phyloP scores from a whole-genome alignment of 176 grass and related monocot genomes.

The Rhipidocladum racemiflorum region DNA sequence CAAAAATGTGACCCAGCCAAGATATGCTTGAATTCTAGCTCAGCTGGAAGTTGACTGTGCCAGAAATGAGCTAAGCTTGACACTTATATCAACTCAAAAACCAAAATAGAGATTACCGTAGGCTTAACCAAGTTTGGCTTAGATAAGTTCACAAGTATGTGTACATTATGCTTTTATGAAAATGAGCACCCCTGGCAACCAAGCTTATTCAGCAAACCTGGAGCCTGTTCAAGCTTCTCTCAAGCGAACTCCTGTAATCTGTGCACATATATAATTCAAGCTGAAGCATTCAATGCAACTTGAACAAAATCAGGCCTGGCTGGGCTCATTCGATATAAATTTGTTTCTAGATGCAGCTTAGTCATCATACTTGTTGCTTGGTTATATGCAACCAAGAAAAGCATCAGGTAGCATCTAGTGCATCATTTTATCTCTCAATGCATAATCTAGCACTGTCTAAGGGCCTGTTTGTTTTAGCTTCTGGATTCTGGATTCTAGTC shows the following conservation, averaged over 20 bases:
- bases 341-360: neutral
- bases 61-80: neutral
- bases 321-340: neutral
- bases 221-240: neutral
- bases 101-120: neutral
- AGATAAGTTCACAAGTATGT: neutral
- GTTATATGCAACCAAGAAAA: neutral
- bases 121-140: neutral
- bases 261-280: neutral
- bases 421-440: neutral
- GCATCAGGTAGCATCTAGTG: neutral
- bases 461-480: no score
- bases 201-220: slow-evolving; percentile 12
- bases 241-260: neutral
- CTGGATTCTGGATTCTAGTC: no score
- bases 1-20: slow-evolving; percentile 25
- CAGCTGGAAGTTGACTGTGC: neutral
- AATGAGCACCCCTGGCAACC: neutral
- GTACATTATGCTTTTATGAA: neutral
- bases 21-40: slow-evolving; percentile 10
- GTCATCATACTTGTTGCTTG: neutral
- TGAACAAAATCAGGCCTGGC: neutral
- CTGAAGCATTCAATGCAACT: neutral
- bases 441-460: neutral
- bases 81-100: neutral